Evolutionary conservation across 192 early-diverging fungal species (phyloP).

Genomic region (Gonapodya sp.): DNA sequence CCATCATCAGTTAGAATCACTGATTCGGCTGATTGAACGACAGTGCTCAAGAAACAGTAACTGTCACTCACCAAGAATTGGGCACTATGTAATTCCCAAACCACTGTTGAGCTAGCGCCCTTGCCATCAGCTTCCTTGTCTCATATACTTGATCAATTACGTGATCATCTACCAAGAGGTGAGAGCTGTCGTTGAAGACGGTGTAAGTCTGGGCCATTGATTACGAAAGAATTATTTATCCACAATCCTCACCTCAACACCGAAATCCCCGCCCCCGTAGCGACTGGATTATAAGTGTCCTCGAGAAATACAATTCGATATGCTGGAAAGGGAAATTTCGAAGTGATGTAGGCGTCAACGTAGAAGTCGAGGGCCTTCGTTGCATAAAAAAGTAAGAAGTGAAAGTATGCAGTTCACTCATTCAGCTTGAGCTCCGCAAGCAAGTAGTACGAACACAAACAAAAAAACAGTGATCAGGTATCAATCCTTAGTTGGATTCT

Average conservation of each 20-base stretch:
- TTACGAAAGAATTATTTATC: background rate
- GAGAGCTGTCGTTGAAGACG: slow-evolving; percentile 16
- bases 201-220: slow-evolving; percentile 19
- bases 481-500: background rate
- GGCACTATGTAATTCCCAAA: slow-evolving; percentile 75
- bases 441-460: slow-evolving; percentile 6
- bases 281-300: slow-evolving; percentile 52
- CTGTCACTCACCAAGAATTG: slow-evolving; percentile 24
- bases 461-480: background rate
- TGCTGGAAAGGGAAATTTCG: background rate
- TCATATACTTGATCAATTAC: slow-evolving; percentile 86
- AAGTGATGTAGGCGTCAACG: background rate
- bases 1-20: no score
- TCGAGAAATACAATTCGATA: slow-evolving; percentile 85
- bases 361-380: background rate
- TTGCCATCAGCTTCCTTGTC: slow-evolving; percentile 57
- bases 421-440: no score
- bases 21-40: no score
- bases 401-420: no score
- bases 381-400: no score
- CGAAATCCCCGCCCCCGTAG: slow-evolving; percentile 71
- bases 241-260: background rate
- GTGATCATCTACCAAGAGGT: slow-evolving; percentile 57
- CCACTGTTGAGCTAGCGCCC: slow-evolving; percentile 83
- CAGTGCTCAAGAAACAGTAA: no score